These are phyloP conservation scores for Lecanosticta acicola DNA, from an alignment of 2,329 filamentous ascomycete species.

Conservation along the genomic window DNA sequence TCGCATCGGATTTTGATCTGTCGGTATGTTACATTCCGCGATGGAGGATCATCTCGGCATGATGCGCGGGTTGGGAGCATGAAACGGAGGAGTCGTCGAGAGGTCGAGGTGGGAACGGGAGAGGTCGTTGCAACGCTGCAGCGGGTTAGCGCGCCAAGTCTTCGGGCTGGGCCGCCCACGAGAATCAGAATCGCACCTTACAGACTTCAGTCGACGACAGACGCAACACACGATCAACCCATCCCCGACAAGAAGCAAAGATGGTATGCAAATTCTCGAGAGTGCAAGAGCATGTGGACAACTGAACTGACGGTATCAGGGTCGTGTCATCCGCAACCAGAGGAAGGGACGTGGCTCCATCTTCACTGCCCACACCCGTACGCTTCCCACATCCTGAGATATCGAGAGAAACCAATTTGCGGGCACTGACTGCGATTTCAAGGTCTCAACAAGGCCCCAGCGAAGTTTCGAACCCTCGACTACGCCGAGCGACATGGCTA, in stretches of 20 bases:
- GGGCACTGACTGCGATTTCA: constrained; percentile 46
- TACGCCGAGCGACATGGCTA: constrained; percentile 78
- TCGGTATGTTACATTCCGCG: too few relatives aligned
- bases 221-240: constrained; percentile 6
- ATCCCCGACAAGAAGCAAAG: constrained; percentile 7
- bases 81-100: too few relatives aligned
- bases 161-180: too few relatives aligned
- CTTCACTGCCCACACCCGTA: constrained; percentile 51
- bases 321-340: constrained; percentile 73
- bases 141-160: too few relatives aligned
- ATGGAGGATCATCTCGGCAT: too few relatives aligned
- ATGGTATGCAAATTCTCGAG: constrained; percentile 8
- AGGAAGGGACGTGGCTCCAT: constrained; percentile 69
- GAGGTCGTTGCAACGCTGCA: too few relatives aligned
- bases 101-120: too few relatives aligned
- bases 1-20: too few relatives aligned
- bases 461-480: constrained; percentile 95
- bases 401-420: not conserved
- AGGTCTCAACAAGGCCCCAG: constrained; percentile 89
- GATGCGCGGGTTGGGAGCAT: too few relatives aligned
- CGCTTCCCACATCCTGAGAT: too few relatives aligned
- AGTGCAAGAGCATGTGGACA: not conserved
- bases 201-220: constrained; percentile 1
- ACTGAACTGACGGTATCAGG: constrained; percentile 34
- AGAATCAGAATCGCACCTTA: too few relatives aligned